Percentiles rank a stretch among this genome's conserved stretches.
phyloP scores from a whole-genome alignment of 169 alveolate species.

The Plasmodium knowlesi region DNA sequence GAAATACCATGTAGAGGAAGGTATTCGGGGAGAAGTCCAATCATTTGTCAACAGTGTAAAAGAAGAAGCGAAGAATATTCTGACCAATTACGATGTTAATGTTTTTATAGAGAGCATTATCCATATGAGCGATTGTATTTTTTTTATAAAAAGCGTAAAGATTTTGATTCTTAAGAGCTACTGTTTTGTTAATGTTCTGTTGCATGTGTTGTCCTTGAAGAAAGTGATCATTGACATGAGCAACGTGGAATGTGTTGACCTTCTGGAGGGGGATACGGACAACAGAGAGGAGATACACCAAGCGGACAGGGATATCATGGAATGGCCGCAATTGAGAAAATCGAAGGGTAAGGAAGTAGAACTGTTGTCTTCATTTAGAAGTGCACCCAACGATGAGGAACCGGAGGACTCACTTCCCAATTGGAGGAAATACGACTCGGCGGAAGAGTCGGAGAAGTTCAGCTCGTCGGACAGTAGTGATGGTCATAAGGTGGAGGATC shows the following conservation, averaged over 20 bases:
- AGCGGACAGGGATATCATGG: not conserved
- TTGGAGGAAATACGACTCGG: not conserved
- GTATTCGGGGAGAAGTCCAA: not conserved
- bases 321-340: not conserved
- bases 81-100: slow-evolving; percentile 11
- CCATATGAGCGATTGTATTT: slow-evolving; percentile 27
- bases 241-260: not conserved
- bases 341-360: not conserved
- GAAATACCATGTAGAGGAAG: slow-evolving; percentile 14
- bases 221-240: slow-evolving; percentile 26
- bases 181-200: slow-evolving; percentile 28
- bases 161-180: slow-evolving; percentile 31
- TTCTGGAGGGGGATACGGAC: not conserved
- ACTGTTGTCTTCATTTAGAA: not conserved
- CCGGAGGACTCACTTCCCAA: not conserved
- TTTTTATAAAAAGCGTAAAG: slow-evolving; percentile 19
- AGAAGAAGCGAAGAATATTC: slow-evolving; percentile 8
- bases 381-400: not conserved
- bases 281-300: no score
- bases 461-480: slow-evolving; percentile 42
- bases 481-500: not conserved
- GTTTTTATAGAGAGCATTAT: slow-evolving; percentile 35
- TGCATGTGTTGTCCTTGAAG: slow-evolving; percentile 14
- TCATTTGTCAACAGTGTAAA: slow-evolving; percentile 6
- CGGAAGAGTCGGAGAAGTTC: slow-evolving; percentile 43